Percentiles rank a stretch among this genome's conserved stretches.
Conservation (phyloP, 2,329 filamentous ascomycete genomes). For the Fusarium metavorans region DNA sequence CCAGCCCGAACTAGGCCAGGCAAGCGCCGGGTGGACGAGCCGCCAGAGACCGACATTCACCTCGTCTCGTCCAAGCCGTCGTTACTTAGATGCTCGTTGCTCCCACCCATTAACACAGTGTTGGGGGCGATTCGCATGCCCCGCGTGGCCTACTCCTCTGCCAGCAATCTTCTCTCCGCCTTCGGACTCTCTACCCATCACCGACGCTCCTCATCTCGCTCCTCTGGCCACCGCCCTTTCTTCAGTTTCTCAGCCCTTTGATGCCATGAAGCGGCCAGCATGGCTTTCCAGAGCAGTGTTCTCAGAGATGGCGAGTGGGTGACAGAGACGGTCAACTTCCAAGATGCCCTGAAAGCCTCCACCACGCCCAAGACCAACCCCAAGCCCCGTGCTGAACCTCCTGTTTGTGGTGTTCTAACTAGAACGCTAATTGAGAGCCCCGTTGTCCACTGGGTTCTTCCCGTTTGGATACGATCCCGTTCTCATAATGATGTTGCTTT, state of each 20-base stretch:
- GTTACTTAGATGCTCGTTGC: background rate
- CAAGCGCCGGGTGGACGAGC: slow-evolving; percentile 10
- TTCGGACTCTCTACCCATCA: background rate
- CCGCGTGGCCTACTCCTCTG: background rate
- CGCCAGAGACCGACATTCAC: background rate
- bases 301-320: slow-evolving; percentile 68
- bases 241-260: slow-evolving; percentile 1
- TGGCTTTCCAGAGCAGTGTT: slow-evolving; percentile 67
- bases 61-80: background rate
- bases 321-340: slow-evolving; percentile 62
- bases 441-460: slow-evolving; percentile 79
- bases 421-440: slow-evolving; percentile 83
- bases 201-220: background rate
- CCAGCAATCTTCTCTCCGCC: background rate
- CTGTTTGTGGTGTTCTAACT: slow-evolving; percentile 79
- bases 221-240: background rate
- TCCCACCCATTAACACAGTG: slow-evolving; percentile 3
- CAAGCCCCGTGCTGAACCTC: slow-evolving; percentile 54
- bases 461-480: slow-evolving; percentile 79
- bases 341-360: slow-evolving; percentile 56
- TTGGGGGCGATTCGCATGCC: slow-evolving; percentile 8
- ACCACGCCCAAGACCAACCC: slow-evolving; percentile 47
- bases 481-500: slow-evolving; percentile 86
- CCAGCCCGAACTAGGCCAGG: slow-evolving; percentile 7
- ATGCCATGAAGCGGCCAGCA: slow-evolving; percentile 44